Evolutionary conservation across 768 basidiomycete genomes (phyloP).

Genomic region (Naganishia antarctica): DNA sequence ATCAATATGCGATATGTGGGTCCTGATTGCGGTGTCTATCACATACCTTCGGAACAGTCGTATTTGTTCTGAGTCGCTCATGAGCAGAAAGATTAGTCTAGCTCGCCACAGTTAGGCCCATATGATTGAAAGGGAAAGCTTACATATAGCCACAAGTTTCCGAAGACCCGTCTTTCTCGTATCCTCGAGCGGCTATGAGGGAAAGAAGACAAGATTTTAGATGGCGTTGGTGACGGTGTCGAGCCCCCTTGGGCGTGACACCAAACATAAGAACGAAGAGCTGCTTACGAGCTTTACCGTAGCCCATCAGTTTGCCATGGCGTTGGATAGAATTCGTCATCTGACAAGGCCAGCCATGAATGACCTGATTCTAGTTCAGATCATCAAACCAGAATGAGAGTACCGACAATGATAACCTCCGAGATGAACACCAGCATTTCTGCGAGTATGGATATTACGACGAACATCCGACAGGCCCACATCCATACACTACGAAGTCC

Average conservation of each 20-base stretch:
- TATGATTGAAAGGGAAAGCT: not conserved
- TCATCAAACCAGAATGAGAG: no score
- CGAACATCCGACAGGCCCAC: constrained; percentile 4
- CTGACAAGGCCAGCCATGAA: not conserved
- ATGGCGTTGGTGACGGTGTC: no score
- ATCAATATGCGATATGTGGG: no score
- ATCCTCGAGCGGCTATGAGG: not conserved
- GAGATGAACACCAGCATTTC: constrained; percentile 8
- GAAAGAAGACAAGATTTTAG: no score
- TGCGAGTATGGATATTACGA: not conserved
- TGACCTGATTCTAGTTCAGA: no score
- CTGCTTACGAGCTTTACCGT: not conserved
- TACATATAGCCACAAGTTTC: not conserved
- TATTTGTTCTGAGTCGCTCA: constrained; percentile 10
- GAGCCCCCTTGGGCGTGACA: no score
- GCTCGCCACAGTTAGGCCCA: no score
- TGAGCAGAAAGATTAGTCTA: no score
- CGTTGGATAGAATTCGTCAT: constrained; percentile 5
- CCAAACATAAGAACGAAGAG: no score
- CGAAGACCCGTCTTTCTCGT: constrained; percentile 10
- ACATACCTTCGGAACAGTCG: constrained; percentile 7
- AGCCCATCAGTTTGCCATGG: not conserved
- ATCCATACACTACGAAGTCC: constrained; percentile 9
- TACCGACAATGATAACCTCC: constrained; percentile 2
- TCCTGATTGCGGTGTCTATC: not conserved